A percentile compares a stretch with the other conserved stretches of the same genome.
phyloP scores from a whole-genome alignment of 2,329 filamentous ascomycete species.

The Berkeleyomyces rouxiae region DNA sequence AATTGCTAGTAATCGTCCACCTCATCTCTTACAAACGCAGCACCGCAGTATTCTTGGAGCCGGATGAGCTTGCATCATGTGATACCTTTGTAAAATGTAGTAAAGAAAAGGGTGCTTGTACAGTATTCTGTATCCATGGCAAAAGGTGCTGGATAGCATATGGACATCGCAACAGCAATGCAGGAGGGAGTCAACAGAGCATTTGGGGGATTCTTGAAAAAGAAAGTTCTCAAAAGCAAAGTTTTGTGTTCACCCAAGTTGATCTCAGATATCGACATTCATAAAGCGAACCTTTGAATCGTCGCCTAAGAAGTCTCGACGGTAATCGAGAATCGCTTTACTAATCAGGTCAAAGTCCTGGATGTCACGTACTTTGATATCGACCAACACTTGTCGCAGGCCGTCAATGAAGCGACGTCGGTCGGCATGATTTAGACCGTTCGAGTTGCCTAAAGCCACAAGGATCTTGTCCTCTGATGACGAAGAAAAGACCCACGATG shows the following conservation, averaged over 20 bases:
- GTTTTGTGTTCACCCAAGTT: background rate
- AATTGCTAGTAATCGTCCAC: background rate
- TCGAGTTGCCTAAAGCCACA: slow-evolving; percentile 50
- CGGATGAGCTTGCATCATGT: background rate
- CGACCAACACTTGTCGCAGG: slow-evolving; percentile 42
- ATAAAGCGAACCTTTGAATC: slow-evolving; percentile 36
- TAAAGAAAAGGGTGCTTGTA: background rate
- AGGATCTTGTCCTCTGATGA: slow-evolving; percentile 53
- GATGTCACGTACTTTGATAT: slow-evolving; percentile 41
- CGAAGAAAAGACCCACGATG: background rate
- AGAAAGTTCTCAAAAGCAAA: background rate
- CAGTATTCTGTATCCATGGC: too few species aligned
- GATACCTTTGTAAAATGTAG: background rate
- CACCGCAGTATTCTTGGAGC: background rate
- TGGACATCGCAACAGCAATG: too few species aligned
- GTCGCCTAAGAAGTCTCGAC: slow-evolving; percentile 47
- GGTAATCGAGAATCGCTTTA: slow-evolving; percentile 48
- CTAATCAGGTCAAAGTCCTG: slow-evolving; percentile 53
- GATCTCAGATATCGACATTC: slow-evolving; percentile 7
- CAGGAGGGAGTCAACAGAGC: too few species aligned
- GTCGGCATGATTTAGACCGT: slow-evolving; percentile 45
- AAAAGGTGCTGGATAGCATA: too few species aligned
- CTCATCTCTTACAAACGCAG: background rate
- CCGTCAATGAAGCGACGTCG: slow-evolving; percentile 45
- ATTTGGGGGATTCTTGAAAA: background rate